phyloP scores from a whole-genome alignment of 768 basidiomycete genomes.

The Leucocoprinus leucothites region DNA sequence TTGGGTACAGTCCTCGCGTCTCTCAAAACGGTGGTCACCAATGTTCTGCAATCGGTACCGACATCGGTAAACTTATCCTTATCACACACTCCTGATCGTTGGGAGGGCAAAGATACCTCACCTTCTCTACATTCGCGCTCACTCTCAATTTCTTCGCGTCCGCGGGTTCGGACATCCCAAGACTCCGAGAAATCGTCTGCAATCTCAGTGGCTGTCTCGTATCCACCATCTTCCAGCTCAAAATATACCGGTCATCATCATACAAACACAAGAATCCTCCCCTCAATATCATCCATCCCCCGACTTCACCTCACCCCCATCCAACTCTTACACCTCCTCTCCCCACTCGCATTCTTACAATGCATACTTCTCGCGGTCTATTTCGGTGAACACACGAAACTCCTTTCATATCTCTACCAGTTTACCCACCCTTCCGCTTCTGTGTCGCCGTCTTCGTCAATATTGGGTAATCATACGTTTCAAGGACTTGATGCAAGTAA shows the following conservation, averaged over 20 bases:
- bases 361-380: slow-evolving; percentile 74
- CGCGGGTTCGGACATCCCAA: background rate
- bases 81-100: background rate
- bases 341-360: slow-evolving; percentile 88
- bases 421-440: slow-evolving; percentile 24
- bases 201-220: slow-evolving; percentile 8
- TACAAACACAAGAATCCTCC: background rate
- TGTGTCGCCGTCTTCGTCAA: slow-evolving; percentile 27
- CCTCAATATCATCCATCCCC: slow-evolving; percentile 19
- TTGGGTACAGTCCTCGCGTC: slow-evolving; percentile 90
- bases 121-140: background rate
- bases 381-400: slow-evolving; percentile 69
- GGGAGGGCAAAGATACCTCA: background rate
- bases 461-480: background rate
- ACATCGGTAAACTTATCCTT: no score
- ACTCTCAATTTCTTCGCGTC: background rate
- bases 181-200: slow-evolving; percentile 3
- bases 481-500: background rate
- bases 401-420: background rate
- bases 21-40: slow-evolving; percentile 90
- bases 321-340: slow-evolving; percentile 86
- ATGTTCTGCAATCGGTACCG: slow-evolving; percentile 47
- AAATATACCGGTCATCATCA: background rate
- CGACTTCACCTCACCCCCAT: slow-evolving; percentile 52
- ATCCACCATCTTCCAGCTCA: background rate